Base-by-base conservation (phyloP, 2,329 filamentous ascomycete species). In the Exophiala lecanii-corni region DNA sequence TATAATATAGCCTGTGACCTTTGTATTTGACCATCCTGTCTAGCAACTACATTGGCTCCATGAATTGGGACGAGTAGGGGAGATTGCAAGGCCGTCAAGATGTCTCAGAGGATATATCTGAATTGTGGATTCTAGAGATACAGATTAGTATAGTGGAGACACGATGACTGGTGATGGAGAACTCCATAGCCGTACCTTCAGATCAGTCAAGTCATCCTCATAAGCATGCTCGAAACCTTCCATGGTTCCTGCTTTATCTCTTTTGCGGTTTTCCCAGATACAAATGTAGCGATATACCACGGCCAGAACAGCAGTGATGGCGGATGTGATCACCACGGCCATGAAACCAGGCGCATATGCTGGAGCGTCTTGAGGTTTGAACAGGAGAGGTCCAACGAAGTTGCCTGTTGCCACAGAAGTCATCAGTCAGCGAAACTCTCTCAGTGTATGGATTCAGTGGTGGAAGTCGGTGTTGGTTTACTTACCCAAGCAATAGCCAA, bases 141-240 rank as follows among this genome's bases (percentile, higher is more conserved):
- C n/a, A n/a, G n/a, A n/a, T n/a, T n/a, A n/a, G n/a, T n/a, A n/a
- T n/a, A n/a, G n/a, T n/a, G n/a, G n/a, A n/a, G n/a, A n/a, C n/a
- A n/a, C n/a, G n/a, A n/a, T n/a, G n/a, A n/a, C n/a, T n/a, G n/a
- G n/a, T n/a, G n/a, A n/a, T n/a, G n/a, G n/a, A n/a, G n/a, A n/a
- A n/a, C n/a, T n/a, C n/a, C n/a, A n/a, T n/a, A n/a, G n/a, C n/a
- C 30, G 13, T 41, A 41, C 39, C 44, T 41, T 67, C 36, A 53
- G 64, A 51, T 75, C 71, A 4, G 71, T 75, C 31, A 73, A 59
- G 47, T 74, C 71, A 55, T 76, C 72, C 38, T 75, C 69, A 43
- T 72, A 75, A 0, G 72, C 72, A 53, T 75, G 66, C 34, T 75
- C 73, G 35, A 67, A 76, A 1, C 63, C 70, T 55, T 76, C 72